Conservation (phyloP, 306 rosid species). For the Cucumis hystrix region DNA sequence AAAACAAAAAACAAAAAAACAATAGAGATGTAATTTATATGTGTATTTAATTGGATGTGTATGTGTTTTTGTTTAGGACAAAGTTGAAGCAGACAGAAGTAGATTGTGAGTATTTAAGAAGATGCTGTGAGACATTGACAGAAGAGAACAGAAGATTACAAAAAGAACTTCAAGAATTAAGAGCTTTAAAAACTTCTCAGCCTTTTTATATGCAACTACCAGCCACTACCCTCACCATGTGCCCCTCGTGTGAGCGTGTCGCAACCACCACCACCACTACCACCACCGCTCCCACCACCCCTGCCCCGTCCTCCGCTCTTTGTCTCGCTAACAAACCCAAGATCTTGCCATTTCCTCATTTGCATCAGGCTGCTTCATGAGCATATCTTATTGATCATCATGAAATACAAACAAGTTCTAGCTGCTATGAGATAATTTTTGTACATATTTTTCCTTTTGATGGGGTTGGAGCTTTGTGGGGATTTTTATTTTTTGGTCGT, state of each 20-base stretch:
- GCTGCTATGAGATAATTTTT: neutral
- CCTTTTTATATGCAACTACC: slow-evolving; percentile 92
- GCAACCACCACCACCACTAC: slow-evolving; percentile 42
- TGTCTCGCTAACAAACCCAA: slow-evolving; percentile 24
- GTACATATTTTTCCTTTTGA: neutral
- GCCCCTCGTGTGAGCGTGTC: slow-evolving; percentile 85
- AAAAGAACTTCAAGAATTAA: slow-evolving; percentile 79
- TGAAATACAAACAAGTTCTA: neutral
- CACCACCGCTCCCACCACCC: neutral
- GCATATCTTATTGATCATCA: neutral
- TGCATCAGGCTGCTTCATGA: slow-evolving; percentile 24
- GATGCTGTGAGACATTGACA: slow-evolving; percentile 79
- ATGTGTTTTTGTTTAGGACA: slow-evolving; percentile 30
- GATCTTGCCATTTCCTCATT: slow-evolving; percentile 14
- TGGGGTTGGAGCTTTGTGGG: neutral
- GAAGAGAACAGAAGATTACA: slow-evolving; percentile 89
- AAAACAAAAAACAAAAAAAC: neutral
- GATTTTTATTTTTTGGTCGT: neutral
- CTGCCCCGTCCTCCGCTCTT: neutral
- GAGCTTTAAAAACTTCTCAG: slow-evolving; percentile 71
- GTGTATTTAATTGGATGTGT: no score
- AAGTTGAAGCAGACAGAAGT: slow-evolving; percentile 97
- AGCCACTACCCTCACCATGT: slow-evolving; percentile 96
- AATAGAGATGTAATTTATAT: no score
- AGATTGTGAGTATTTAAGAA: slow-evolving; percentile 85